These are phyloP conservation scores for Thermochaetoides dissita DNA, from an alignment of 2,329 filamentous ascomycete species.

Conservation along the genomic window DNA sequence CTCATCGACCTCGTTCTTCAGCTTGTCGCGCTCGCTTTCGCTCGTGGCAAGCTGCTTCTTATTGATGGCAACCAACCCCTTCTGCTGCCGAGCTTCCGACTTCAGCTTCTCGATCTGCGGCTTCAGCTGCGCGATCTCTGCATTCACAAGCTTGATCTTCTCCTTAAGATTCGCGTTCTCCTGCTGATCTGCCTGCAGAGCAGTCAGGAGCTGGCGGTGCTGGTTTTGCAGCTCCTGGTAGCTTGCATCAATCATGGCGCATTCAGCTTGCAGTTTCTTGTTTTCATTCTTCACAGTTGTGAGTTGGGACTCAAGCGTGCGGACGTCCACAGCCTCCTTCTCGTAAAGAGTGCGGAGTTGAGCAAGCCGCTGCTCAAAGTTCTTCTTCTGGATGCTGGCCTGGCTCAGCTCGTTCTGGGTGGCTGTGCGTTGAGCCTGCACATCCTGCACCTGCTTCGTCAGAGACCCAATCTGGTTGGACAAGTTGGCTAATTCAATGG, in stretches of 20 bases:
- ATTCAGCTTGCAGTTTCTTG: conserved; percentile 69
- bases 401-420: conserved; percentile 74
- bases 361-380: conserved; percentile 76
- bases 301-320: conserved; percentile 71
- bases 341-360: conserved; percentile 84
- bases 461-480: conserved; percentile 89
- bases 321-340: conserved; percentile 79
- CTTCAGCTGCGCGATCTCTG: conserved; percentile 69
- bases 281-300: conserved; percentile 64
- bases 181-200: conserved; percentile 72
- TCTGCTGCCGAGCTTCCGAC: conserved; percentile 85
- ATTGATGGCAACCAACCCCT: conserved; percentile 92
- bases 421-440: conserved; percentile 65
- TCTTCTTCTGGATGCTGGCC: conserved; percentile 73
- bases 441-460: conserved; percentile 86
- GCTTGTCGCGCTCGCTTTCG: conserved; percentile 76
- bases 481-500: conserved; percentile 83
- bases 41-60: conserved; percentile 91
- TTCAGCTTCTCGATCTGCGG: conserved; percentile 88
- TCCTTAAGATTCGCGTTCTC: conserved; percentile 81
- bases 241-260: conserved; percentile 66
- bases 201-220: conserved; percentile 59
- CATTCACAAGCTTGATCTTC: conserved; percentile 69
- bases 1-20: conserved; percentile 65
- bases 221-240: conserved; percentile 72